phyloP scores from a whole-genome alignment of 495 filamentous ascomycete genomes.

The Annulohypoxylon bovei region DNA sequence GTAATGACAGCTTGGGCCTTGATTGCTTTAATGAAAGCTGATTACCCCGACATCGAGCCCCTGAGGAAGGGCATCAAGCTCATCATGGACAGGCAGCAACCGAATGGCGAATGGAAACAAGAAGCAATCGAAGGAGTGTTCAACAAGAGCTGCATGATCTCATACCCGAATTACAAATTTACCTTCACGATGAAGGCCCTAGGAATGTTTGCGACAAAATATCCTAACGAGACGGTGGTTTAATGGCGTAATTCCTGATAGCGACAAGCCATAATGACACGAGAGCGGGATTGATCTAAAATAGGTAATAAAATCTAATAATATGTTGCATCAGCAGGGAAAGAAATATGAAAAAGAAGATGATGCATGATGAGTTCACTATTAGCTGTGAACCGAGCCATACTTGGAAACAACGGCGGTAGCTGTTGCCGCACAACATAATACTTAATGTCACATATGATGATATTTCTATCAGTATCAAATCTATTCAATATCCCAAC shows the following conservation, averaged over 20 bases:
- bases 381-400: no score
- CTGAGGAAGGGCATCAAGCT: constrained; percentile 80
- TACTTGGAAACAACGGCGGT: no score
- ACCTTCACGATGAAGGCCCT: constrained; percentile 93
- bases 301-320: constrained; percentile 22
- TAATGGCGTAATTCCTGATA: constrained; percentile 27
- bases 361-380: no score
- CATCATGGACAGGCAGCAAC: constrained; percentile 84
- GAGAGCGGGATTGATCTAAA: neutral
- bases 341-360: no score
- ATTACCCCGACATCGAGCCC: constrained; percentile 78
- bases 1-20: constrained; percentile 93
- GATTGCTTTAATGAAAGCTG: constrained; percentile 84
- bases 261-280: constrained; percentile 2
- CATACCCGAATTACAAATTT: constrained; percentile 99
- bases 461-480: neutral
- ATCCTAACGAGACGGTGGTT: constrained; percentile 69
- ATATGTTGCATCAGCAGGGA: no score
- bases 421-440: no score
- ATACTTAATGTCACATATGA: constrained; percentile 31
- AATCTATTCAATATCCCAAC: neutral
- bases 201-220: constrained; percentile 83
- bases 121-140: constrained; percentile 98
- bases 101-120: constrained; percentile 93
- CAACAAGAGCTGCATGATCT: constrained; percentile 99